Evolutionary conservation across 208 protist genomes (phyloP), one percentile per base, ranked within the genome.

Genomic region (Leishmania tarentolae): DNA sequence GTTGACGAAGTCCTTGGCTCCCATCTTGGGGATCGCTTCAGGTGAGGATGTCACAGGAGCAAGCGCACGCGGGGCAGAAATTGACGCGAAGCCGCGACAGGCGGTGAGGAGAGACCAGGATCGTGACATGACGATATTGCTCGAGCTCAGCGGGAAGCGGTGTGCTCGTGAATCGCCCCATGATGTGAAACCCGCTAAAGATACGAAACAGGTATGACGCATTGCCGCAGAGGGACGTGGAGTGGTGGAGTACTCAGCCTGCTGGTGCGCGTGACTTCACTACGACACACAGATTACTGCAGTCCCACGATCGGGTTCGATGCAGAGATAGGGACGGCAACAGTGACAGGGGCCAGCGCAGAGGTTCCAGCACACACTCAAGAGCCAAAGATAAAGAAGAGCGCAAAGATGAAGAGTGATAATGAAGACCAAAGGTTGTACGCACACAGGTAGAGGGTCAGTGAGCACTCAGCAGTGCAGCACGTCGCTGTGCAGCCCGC

Each of bases 1-100:
- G 57, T 88, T 88, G n/a, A 71, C n/a, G 15, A 61, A 61, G 59
- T 50, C 69, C 21, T 21, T 59, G 15, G 3, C 19, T 0, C 56
- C 37, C 35, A 6, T 65, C 21, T 56, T n/a, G 0, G 50, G 2
- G 2, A 63, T 31, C 17, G 71, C 42, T 28, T 46, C 35, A 59
- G 47, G 35, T 28, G 11, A 17, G 47, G 75, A 73, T 0, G 35
- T 15, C n/a, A 71, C 44, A 11, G 74, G 13, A 1, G 71, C 63
- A 2, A 70, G 40, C 47, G 75, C 69, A 8, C 21, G 69, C 21
- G 42, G 24, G 37, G 6, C 44, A 35, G 40, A 35, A 28, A 4
- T 50, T 11, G 69, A 42, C n/a, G 63, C 44, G 31, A 50, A 56
- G 68, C 80, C 63, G 0, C 69, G 80, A 3, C 35, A 61, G 35